Conservation (phyloP, 2,329 filamentous ascomycete genomes). For the Myriosclerotinia scirpicola region DNA sequence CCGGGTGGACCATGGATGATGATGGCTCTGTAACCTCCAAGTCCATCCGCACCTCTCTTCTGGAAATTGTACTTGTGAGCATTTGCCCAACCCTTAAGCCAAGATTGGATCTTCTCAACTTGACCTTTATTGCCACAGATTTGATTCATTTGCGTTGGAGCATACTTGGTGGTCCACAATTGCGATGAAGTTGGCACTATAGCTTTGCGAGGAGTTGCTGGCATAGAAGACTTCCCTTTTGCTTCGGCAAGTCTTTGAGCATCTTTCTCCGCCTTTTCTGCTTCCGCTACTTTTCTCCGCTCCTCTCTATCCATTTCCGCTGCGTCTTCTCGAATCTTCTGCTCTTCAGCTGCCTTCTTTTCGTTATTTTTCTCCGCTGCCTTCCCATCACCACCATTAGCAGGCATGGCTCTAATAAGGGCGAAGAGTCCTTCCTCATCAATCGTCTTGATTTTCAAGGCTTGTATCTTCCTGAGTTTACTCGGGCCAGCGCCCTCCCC, state of each 20-base stretch:
- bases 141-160: constrained; percentile 77
- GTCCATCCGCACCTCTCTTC: constrained; percentile 78
- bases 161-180: constrained; percentile 94
- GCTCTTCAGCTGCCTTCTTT: constrained; percentile 81
- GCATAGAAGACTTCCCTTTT: constrained; percentile 41
- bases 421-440: constrained; percentile 90
- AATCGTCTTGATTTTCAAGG: constrained; percentile 83
- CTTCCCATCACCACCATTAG: constrained; percentile 83
- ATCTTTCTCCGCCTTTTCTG: constrained; percentile 51
- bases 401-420: constrained; percentile 76
- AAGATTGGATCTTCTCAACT: constrained; percentile 86
- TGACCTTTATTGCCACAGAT: constrained; percentile 93
- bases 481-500: constrained; percentile 89
- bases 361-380: constrained; percentile 82
- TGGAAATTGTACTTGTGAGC: constrained; percentile 80
- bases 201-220: constrained; percentile 44
- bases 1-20: constrained; percentile 95
- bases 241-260: constrained; percentile 37
- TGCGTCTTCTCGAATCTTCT: constrained; percentile 77
- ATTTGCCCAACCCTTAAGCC: constrained; percentile 81
- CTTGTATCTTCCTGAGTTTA: constrained; percentile 83
- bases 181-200: constrained; percentile 54
- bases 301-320: constrained; percentile 86
- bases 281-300: constrained; percentile 54
- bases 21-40: constrained; percentile 80